phyloP scores from a whole-genome alignment of 768 basidiomycete genomes.

The Lactarius sp. region DNA sequence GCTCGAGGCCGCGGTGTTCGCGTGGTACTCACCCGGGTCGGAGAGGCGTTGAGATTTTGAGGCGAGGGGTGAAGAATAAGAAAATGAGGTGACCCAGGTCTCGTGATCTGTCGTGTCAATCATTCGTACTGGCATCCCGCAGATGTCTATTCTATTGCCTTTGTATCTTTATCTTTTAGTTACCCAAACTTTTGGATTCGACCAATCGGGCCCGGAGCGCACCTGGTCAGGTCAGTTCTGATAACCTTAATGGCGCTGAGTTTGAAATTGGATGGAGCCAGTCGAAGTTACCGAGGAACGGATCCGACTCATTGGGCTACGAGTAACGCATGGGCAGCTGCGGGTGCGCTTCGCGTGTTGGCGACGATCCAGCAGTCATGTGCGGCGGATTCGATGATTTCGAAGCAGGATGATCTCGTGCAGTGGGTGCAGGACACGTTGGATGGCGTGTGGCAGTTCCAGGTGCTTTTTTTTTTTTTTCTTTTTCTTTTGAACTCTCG shows the following conservation, averaged over 20 bases:
- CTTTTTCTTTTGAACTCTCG: background rate
- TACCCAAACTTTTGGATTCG: too few relatives aligned
- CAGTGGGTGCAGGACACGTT: conserved; percentile 52
- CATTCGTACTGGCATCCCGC: too few relatives aligned
- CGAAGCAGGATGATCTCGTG: conserved; percentile 41
- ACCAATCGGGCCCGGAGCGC: too few relatives aligned
- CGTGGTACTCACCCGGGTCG: background rate
- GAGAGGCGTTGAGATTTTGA: background rate
- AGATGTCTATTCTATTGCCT: too few relatives aligned
- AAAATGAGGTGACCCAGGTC: too few relatives aligned
- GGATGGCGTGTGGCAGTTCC: conserved; percentile 38
- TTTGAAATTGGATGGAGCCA: too few relatives aligned
- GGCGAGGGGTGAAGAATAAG: too few relatives aligned
- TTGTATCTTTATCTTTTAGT: too few relatives aligned
- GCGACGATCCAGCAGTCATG: conserved; percentile 46
- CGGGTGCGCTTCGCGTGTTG: conserved; percentile 59
- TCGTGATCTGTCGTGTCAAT: too few relatives aligned
- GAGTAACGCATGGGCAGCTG: conserved; percentile 70
- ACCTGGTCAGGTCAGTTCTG: too few relatives aligned
- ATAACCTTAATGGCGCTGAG: too few relatives aligned
- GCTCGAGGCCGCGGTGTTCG: conserved; percentile 22
- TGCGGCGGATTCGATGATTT: conserved; percentile 34
- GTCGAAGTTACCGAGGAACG: too few relatives aligned
- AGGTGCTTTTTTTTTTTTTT: conserved; percentile 40
- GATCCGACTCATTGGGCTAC: conserved; percentile 57